Conservation (phyloP, 768 basidiomycete genomes). For the Rhodotorula graminis region DNA sequence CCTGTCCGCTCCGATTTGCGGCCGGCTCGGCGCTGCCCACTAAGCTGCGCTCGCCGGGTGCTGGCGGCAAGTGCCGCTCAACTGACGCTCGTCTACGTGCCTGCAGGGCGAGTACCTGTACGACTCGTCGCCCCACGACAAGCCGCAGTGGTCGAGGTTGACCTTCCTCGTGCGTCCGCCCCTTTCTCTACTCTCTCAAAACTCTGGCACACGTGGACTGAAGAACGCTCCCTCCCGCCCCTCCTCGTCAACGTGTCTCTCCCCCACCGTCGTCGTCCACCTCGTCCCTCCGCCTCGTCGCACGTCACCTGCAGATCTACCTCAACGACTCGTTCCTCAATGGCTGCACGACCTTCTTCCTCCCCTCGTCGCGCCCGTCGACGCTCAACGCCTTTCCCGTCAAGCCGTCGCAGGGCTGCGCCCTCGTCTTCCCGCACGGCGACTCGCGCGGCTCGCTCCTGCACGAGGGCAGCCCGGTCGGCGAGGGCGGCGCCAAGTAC, state of each 20-base stretch:
- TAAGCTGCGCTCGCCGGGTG: no score
- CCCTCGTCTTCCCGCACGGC: slow-evolving; percentile 53
- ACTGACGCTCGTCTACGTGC: neutral
- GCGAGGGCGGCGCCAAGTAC: slow-evolving; percentile 31
- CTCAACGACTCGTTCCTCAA: slow-evolving; percentile 54
- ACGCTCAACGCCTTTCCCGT: slow-evolving; percentile 55
- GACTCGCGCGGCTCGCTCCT: slow-evolving; percentile 16
- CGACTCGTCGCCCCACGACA: slow-evolving; percentile 47
- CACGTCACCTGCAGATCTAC: slow-evolving; percentile 49
- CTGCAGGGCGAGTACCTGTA: slow-evolving; percentile 52
- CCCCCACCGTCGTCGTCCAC: neutral
- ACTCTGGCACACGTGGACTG: no score
- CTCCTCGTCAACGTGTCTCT: no score
- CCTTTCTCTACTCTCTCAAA: no score
- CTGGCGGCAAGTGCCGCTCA: no score
- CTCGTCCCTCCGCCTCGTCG: slow-evolving; percentile 1
- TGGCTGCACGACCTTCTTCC: slow-evolving; percentile 58
- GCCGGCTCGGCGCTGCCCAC: neutral
- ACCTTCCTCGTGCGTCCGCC: slow-evolving; percentile 27
- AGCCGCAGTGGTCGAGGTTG: slow-evolving; percentile 34
- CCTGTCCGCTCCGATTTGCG: no score
- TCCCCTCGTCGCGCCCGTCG: slow-evolving; percentile 51
- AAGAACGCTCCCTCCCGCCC: no score
- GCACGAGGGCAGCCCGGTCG: slow-evolving; percentile 36
- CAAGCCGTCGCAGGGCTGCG: slow-evolving; percentile 53